Percentiles rank a stretch among this genome's conserved stretches.
Evolutionary conservation across 2,329 filamentous ascomycete species (phyloP).

Genomic region (Pseudophaeomoniella oleicola): DNA sequence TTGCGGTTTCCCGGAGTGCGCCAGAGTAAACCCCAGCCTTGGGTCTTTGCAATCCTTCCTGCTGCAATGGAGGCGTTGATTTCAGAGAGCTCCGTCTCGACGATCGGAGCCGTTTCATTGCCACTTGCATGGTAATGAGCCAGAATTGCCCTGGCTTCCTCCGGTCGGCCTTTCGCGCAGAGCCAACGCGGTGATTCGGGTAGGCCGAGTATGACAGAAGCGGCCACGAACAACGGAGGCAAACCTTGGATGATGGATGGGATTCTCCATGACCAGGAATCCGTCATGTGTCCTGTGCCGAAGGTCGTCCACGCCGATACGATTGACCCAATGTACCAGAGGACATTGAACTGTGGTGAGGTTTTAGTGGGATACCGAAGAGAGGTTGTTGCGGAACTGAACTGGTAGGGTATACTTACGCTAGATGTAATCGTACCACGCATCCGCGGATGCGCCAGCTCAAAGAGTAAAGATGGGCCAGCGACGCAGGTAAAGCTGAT

Average conservation of each 20-base stretch:
- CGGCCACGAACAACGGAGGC: background rate
- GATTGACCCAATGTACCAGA: too few relatives aligned
- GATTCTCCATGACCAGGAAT: background rate
- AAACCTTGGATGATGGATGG: background rate
- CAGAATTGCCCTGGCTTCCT: background rate
- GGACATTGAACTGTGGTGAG: background rate
- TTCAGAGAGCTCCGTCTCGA: background rate
- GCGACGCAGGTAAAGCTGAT: background rate
- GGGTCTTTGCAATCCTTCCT: background rate
- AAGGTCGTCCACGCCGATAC: too few relatives aligned
- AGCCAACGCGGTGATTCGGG: background rate
- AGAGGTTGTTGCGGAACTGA: background rate
- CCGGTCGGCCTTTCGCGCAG: background rate
- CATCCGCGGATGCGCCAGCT: background rate
- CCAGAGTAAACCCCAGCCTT: background rate
- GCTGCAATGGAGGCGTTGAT: background rate
- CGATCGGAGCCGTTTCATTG: background rate
- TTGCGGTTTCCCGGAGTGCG: background rate
- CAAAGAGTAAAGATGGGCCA: background rate
- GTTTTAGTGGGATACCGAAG: too few relatives aligned
- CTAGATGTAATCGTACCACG: background rate
- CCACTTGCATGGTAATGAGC: background rate
- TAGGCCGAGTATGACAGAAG: background rate
- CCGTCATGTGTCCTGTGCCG: background rate
- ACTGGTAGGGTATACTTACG: background rate